Evolutionary conservation across 129 eudicot genomes (phyloP).

Genomic region (Pulicaria dysenterica): DNA sequence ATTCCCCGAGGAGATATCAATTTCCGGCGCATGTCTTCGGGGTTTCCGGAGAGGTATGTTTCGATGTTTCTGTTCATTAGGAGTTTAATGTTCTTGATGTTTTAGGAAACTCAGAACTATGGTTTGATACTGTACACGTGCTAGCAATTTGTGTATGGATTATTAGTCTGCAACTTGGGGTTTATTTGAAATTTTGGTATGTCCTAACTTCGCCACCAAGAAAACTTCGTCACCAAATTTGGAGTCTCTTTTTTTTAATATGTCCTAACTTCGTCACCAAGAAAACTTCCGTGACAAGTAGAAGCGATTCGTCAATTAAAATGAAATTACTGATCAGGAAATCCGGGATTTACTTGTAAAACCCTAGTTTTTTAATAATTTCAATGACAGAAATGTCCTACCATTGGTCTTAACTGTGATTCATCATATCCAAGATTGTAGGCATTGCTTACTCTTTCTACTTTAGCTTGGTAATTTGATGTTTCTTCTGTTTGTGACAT

Average conservation of each 20-base stretch:
- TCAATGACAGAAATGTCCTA: background rate
- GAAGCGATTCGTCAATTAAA: background rate
- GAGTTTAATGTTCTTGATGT: background rate
- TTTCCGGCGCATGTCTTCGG: slow-evolving; percentile 10
- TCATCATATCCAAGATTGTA: background rate
- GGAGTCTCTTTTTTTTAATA: background rate
- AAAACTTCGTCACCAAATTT: no score
- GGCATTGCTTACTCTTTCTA: background rate
- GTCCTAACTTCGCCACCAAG: background rate
- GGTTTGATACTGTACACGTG: slow-evolving; percentile 17
- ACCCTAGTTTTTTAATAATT: background rate
- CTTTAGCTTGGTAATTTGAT: background rate
- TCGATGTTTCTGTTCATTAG: background rate
- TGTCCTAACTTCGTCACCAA: background rate
- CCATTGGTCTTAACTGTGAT: background rate
- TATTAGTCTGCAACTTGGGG: slow-evolving; percentile 2
- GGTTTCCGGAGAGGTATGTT: slow-evolving; percentile 17
- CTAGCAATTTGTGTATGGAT: background rate
- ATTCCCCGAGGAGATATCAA: background rate
- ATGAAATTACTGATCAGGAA: background rate
- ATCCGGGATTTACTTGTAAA: background rate
- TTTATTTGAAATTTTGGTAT: background rate
- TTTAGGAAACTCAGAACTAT: background rate
- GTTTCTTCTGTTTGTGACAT: background rate
- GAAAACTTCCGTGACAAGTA: background rate